These are phyloP conservation scores for Takakia lepidozioides DNA, from an alignment of 225 moss, liverwort and hornwort genomes.

Conservation along the genomic window DNA sequence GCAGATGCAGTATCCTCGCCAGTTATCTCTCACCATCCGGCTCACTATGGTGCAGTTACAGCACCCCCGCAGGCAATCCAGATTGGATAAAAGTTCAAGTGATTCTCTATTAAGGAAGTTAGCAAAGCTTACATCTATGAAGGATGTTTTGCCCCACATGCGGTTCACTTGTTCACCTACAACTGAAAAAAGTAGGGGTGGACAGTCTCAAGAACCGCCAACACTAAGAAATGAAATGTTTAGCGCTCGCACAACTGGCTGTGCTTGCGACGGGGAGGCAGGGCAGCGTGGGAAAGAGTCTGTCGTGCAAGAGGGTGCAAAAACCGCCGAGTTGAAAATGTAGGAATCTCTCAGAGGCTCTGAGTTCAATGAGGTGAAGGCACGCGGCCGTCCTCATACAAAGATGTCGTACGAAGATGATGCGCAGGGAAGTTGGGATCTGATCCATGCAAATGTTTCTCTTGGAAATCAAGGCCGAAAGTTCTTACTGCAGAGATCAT, in stretches of 20 bases:
- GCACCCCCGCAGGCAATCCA: no score
- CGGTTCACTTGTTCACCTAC: conserved; percentile 68
- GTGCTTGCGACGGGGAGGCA: no score
- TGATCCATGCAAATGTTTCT: conserved; percentile 24
- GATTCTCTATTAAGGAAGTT: conserved; percentile 37
- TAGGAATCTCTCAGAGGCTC: no score
- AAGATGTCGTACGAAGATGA: conserved; percentile 55
- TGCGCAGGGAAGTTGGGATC: conserved; percentile 9
- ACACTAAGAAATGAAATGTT: no score
- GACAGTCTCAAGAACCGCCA: no score
- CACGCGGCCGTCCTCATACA: conserved; percentile 53
- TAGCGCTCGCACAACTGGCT: no score
- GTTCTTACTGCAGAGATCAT: conserved; percentile 76
- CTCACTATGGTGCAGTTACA: no score
- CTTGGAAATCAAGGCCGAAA: conserved; percentile 35
- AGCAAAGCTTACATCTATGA: conserved; percentile 43
- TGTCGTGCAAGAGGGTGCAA: no score
- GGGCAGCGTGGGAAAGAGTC: conserved; percentile 4
- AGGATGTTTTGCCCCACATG: conserved; percentile 84
- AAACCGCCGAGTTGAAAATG: no score
- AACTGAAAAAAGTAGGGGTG: conserved; percentile 40
- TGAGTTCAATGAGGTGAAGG: conserved; percentile 20
- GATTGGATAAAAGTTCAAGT: conserved; percentile 33
- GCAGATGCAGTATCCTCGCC: no score
- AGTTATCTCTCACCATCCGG: no score